A percentile compares a stretch with the other conserved stretches of the same genome.
Conservation (phyloP, 306 rosid genomes). For the Dryas octopetala region DNA sequence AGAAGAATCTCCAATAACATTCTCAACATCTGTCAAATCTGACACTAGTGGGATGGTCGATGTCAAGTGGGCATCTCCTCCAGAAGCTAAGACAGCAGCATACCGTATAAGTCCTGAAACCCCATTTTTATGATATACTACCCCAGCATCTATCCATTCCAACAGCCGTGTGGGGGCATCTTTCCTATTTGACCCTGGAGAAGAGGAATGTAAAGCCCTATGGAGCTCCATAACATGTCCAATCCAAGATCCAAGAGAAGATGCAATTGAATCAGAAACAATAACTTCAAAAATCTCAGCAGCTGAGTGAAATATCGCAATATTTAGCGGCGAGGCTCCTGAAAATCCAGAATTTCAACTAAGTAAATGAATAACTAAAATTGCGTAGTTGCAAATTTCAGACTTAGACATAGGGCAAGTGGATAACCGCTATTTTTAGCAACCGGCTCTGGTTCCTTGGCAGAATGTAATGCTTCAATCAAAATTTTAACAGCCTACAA, state of each 20-base stretch:
- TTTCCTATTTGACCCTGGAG: slow-evolving; percentile 91
- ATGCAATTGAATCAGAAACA: slow-evolving; percentile 87
- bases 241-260: slow-evolving; percentile 84
- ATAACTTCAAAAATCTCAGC: slow-evolving; percentile 98
- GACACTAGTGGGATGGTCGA: slow-evolving; percentile 70
- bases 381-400: slow-evolving; percentile 12
- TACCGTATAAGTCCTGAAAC: slow-evolving; percentile 81
- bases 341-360: slow-evolving; percentile 32
- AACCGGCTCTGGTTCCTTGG: slow-evolving; percentile 73
- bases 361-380: slow-evolving; percentile 25
- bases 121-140: slow-evolving; percentile 89
- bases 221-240: slow-evolving; percentile 88
- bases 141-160: slow-evolving; percentile 98
- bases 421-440: slow-evolving; percentile 62
- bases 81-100: slow-evolving; percentile 93
- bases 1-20: slow-evolving; percentile 73
- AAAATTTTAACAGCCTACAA: slow-evolving; percentile 71
- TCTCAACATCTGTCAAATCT: slow-evolving; percentile 85
- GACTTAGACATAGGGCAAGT: slow-evolving; percentile 3
- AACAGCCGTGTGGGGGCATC: slow-evolving; percentile 94
- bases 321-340: slow-evolving; percentile 82
- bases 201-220: slow-evolving; percentile 81
- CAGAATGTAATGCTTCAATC: slow-evolving; percentile 76
- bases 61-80: slow-evolving; percentile 91
- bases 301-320: slow-evolving; percentile 89